phyloP scores from a whole-genome alignment of 2,329 filamentous ascomycete species.

The Tolypocladium album region DNA sequence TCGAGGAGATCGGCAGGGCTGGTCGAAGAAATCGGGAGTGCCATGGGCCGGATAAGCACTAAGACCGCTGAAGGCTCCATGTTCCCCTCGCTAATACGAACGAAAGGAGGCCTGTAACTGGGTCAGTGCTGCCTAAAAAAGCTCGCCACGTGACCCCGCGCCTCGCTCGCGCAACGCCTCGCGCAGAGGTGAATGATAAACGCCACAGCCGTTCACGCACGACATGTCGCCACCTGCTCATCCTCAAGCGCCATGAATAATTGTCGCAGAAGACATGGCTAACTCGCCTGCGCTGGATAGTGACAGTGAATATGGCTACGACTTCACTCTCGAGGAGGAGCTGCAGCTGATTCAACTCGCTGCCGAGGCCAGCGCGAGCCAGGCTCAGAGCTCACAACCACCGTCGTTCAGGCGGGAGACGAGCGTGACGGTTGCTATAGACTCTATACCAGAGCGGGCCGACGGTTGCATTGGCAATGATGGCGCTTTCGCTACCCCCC shows the following conservation, averaged over 20 bases:
- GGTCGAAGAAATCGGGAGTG: too few species aligned
- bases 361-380: constrained; percentile 7
- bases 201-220: background rate
- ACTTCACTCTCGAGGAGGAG: constrained; percentile 36
- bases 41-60: too few species aligned
- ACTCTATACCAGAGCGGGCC: constrained; percentile 11
- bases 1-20: too few species aligned
- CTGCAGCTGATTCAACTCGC: constrained; percentile 24
- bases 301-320: constrained; percentile 35
- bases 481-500: background rate
- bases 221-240: background rate
- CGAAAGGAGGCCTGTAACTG: background rate
- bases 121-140: background rate
- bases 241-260: background rate
- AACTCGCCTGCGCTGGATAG: constrained; percentile 13
- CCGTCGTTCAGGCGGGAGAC: background rate
- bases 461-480: background rate
- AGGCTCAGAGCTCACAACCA: background rate
- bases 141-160: constrained; percentile 2
- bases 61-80: too few species aligned
- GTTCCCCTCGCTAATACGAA: background rate
- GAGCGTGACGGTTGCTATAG: constrained; percentile 6
- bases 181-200: background rate
- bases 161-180: background rate
- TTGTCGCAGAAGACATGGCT: constrained; percentile 3